Evolutionary conservation across 2,329 filamentous ascomycete species (phyloP), one percentile per base, ranked within the genome.

Genomic region (Pyrenophora teres): DNA sequence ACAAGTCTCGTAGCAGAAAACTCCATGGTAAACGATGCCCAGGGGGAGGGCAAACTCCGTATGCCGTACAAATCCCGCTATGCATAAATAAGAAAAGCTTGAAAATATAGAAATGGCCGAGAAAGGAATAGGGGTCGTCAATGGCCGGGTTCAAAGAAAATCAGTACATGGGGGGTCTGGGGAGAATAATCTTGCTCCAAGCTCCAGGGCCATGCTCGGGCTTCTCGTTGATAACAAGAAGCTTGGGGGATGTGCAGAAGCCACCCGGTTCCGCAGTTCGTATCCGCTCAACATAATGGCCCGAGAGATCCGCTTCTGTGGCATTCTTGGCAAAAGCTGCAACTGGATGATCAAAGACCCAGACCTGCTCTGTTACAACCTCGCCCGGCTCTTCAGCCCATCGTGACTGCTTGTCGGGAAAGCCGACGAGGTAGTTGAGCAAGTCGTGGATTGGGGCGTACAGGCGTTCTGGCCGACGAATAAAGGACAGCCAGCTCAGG

Each of bases 391-490:
- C 72, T 54, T 89, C 85, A 1, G 74, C 72, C 3, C 86, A 80
- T 16, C 88, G 80, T 8, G 83, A 80, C 61, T 90, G 89, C 50
- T 75, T 77, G 27, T 77, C 77, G 1, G 87, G 87, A 46, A 88
- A 74, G 4, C 80, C 76, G 5, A 81, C 79, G 4, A 85, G 62
- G 52, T 76, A 76, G 45, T 83, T 87, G 12, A 85, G 69, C 15
- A 89, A 67, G 23, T 77, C 74, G 62, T 90, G 86, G 3, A 83
- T 77, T 3, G 82, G 70, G 0, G 79, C 77, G 55, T 88, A 86
- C 0, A 91, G 76, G 4, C 83, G 77, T 70, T 92, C 88, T 62
- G 88, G 86, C 10, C 85, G 82, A 52, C 83, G 82, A 4, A 83
- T 81, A 23, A 85, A 72, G 2, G 78, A 74, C 2, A 90, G 76